Percentiles rank a stretch among this genome's conserved stretches.
Evolutionary conservation across 2,329 filamentous ascomycete genomes (phyloP).

Genomic region (Cladosporium oxysporum): DNA sequence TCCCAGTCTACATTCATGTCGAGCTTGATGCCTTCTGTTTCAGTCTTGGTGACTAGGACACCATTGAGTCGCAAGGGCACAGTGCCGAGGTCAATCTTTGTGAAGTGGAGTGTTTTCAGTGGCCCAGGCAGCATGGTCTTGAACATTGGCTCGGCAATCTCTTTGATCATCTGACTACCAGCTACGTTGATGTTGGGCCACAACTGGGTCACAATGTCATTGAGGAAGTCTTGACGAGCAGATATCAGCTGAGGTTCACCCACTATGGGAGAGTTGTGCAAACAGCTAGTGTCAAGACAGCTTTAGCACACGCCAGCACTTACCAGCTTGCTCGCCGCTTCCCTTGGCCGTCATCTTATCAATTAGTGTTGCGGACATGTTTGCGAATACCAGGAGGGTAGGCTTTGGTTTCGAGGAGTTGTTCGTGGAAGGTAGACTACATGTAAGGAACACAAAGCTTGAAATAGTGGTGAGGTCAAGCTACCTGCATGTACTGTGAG

Average conservation of each 20-base stretch:
- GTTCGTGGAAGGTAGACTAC: neutral
- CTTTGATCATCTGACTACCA: slow-evolving; percentile 48
- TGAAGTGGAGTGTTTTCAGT: slow-evolving; percentile 46
- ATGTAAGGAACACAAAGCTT: neutral
- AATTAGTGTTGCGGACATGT: slow-evolving; percentile 37
- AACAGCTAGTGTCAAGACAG: neutral
- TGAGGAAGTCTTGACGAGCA: slow-evolving; percentile 45
- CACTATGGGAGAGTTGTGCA: neutral
- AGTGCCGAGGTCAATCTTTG: slow-evolving; percentile 49
- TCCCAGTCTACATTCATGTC: slow-evolving; percentile 53
- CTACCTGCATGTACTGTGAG: slow-evolving; percentile 3
- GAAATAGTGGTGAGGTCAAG: slow-evolving; percentile 4
- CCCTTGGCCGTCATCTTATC: slow-evolving; percentile 46
- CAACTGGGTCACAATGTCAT: slow-evolving; percentile 51
- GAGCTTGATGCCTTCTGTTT: slow-evolving; percentile 49
- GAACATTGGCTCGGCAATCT: slow-evolving; percentile 53
- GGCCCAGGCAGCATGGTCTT: slow-evolving; percentile 49
- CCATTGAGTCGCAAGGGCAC: slow-evolving; percentile 45
- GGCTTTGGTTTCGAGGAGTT: neutral
- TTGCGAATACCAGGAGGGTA: neutral
- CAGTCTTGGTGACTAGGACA: slow-evolving; percentile 50
- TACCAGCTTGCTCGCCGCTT: slow-evolving; percentile 44
- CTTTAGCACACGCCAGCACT: slow-evolving; percentile 7
- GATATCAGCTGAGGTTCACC: neutral
- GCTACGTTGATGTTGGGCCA: slow-evolving; percentile 54